These are phyloP conservation scores for Saksenaea vasiformis DNA, from an alignment of 371 early-diverging fungal species.

Conservation along the genomic window DNA sequence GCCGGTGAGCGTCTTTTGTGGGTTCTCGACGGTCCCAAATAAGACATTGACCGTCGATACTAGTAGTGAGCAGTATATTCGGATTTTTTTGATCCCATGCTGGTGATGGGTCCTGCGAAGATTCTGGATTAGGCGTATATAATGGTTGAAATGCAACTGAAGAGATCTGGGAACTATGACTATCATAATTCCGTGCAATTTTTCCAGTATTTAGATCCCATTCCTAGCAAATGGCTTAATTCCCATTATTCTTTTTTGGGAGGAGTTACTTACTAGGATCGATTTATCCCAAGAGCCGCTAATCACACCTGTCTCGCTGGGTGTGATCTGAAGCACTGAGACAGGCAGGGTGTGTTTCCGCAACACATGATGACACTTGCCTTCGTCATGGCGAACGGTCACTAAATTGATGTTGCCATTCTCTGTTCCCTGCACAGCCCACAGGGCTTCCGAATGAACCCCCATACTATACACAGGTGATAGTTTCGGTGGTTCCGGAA, in stretches of 20 bases:
- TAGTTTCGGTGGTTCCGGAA: conserved; percentile 50
- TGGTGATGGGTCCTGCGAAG: conserved; percentile 6
- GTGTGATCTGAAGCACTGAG: conserved; percentile 76
- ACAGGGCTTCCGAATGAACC: conserved; percentile 90
- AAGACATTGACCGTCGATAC: conserved; percentile 82
- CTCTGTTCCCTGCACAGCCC: conserved; percentile 81
- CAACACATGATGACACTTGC: conserved; percentile 77
- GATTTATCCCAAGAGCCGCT: conserved; percentile 95
- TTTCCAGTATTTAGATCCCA: conserved; percentile 92
- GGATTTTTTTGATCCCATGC: conserved; percentile 37
- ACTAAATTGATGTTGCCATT: conserved; percentile 87
- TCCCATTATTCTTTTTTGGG: neutral
- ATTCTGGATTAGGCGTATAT: conserved; percentile 17
- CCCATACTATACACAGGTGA: conserved; percentile 92
- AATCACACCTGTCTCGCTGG: conserved; percentile 74
- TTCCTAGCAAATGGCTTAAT: conserved; percentile 48
- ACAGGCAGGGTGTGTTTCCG: conserved; percentile 82
- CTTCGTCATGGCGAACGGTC: conserved; percentile 94
- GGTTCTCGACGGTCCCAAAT: conserved; percentile 85
- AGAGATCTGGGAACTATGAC: conserved; percentile 82
- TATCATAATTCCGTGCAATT: conserved; percentile 66
- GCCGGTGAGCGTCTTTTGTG: conserved; percentile 48
- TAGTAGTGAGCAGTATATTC: conserved; percentile 72
- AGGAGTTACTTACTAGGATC: conserved; percentile 54
- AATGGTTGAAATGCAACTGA: conserved; percentile 74